These are phyloP conservation scores for Cadophora sp. DNA, from an alignment of 2,329 filamentous ascomycete genomes.

Conservation along the genomic window DNA sequence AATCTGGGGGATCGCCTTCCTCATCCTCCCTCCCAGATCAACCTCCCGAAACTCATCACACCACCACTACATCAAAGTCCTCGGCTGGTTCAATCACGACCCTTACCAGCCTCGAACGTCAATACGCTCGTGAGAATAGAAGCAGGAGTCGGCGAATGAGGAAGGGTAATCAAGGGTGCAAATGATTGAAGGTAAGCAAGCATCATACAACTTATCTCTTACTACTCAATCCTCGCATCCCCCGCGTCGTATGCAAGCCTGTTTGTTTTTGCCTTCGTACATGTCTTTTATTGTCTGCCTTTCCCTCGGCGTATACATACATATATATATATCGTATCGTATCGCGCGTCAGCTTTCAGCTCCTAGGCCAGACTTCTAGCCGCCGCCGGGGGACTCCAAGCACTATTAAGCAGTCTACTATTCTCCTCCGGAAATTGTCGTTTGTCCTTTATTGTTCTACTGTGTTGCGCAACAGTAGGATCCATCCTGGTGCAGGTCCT, in stretches of 20 bases:
- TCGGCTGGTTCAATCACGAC: constrained; percentile 9
- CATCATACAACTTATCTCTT: background rate
- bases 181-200: constrained; percentile 43
- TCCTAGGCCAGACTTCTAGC: constrained; percentile 1
- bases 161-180: constrained; percentile 27
- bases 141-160: constrained; percentile 21
- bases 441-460: constrained; percentile 18
- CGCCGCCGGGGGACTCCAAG: background rate
- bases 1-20: constrained; percentile 5
- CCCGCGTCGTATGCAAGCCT: background rate
- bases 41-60: background rate
- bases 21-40: background rate
- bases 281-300: background rate
- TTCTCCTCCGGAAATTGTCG: background rate
- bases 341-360: constrained; percentile 14
- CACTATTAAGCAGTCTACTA: constrained; percentile 5
- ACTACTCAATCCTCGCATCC: background rate
- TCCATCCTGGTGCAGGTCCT: constrained; percentile 17
- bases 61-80: background rate
- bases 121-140: constrained; percentile 19
- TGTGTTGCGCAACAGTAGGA: constrained; percentile 19
- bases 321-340: background rate
- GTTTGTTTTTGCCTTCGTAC: background rate
- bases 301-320: background rate
- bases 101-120: constrained; percentile 3